These are phyloP conservation scores for Hortiboletus rubellus DNA, from an alignment of 1,284 basidiomycete genomes.

Conservation along the genomic window DNA sequence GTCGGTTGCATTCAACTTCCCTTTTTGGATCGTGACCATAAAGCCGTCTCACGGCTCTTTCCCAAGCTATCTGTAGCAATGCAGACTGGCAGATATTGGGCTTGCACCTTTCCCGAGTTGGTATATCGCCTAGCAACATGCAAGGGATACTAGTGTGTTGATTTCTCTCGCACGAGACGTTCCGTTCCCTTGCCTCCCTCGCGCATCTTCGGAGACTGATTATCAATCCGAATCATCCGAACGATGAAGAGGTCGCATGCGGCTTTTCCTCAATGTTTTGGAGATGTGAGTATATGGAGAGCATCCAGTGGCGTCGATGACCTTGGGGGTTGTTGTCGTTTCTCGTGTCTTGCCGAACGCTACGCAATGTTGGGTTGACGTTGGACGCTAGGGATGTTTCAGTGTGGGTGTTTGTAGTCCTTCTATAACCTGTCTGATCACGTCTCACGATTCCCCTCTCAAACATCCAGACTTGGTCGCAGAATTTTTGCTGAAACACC, in stretches of 20 bases:
- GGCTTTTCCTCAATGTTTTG: background rate
- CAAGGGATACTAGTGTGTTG: too few relatives aligned
- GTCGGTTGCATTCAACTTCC: too few relatives aligned
- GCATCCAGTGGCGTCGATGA: background rate
- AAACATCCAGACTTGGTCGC: background rate
- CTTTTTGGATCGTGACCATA: too few relatives aligned
- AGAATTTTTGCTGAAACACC: background rate
- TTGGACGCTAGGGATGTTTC: background rate
- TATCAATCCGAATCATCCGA: background rate
- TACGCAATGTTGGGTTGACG: background rate
- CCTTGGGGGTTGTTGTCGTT: background rate
- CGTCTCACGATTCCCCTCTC: background rate
- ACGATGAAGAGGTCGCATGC: background rate
- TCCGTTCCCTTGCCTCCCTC: conserved; percentile 1
- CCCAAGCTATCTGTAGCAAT: too few relatives aligned
- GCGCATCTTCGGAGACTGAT: conserved; percentile 2
- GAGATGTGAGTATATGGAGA: background rate
- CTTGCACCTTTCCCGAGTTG: too few relatives aligned
- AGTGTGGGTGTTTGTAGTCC: background rate
- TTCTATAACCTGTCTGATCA: background rate
- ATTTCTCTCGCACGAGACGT: background rate
- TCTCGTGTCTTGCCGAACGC: background rate
- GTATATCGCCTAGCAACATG: too few relatives aligned
- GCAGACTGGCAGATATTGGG: too few relatives aligned
- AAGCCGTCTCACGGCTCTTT: too few relatives aligned